phyloP scores from a whole-genome alignment of 2,329 filamentous ascomycete species.

The Hypoxylon sp. region DNA sequence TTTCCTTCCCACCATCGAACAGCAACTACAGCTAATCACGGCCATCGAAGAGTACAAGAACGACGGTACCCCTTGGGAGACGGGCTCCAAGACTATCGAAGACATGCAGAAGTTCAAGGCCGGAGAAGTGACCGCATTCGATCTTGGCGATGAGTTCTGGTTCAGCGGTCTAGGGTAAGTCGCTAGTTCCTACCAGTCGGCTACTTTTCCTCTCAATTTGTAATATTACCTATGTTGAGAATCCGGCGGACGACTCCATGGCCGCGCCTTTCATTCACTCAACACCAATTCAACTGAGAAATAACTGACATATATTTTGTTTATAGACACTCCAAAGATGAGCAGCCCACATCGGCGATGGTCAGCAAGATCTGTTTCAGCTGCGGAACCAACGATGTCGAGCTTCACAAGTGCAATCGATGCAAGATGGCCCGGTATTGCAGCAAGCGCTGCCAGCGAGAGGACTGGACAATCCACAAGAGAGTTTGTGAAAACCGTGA shows the following conservation, averaged over 20 bases:
- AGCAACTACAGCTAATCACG: slow-evolving; percentile 43
- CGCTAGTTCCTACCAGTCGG: neutral
- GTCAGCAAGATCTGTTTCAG: slow-evolving; percentile 36
- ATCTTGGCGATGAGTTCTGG: slow-evolving; percentile 41
- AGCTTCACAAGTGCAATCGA: slow-evolving; percentile 28
- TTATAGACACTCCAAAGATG: slow-evolving; percentile 39
- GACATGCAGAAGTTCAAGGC: neutral
- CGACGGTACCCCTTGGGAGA: slow-evolving; percentile 42
- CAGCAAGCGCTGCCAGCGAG: slow-evolving; percentile 32
- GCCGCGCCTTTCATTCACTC: neutral
- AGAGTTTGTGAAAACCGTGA: slow-evolving; percentile 25
- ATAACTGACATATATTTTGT: slow-evolving; percentile 6
- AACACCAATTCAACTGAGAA: neutral
- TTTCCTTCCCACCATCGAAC: slow-evolving; percentile 40
- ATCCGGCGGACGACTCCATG: neutral
- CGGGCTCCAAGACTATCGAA: slow-evolving; percentile 35
- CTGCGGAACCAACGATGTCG: slow-evolving; percentile 22
- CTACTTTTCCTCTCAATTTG: neutral
- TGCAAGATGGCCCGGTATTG: slow-evolving; percentile 44
- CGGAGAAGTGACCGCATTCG: slow-evolving; percentile 11
- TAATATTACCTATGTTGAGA: neutral
- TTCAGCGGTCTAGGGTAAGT: slow-evolving; percentile 46
- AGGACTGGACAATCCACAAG: slow-evolving; percentile 36
- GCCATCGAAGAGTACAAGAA: slow-evolving; percentile 45
- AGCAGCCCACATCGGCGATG: slow-evolving; percentile 33